Base-by-base conservation (phyloP, 345 rosid genomes). In the Eucalyptus sp. region DNA sequence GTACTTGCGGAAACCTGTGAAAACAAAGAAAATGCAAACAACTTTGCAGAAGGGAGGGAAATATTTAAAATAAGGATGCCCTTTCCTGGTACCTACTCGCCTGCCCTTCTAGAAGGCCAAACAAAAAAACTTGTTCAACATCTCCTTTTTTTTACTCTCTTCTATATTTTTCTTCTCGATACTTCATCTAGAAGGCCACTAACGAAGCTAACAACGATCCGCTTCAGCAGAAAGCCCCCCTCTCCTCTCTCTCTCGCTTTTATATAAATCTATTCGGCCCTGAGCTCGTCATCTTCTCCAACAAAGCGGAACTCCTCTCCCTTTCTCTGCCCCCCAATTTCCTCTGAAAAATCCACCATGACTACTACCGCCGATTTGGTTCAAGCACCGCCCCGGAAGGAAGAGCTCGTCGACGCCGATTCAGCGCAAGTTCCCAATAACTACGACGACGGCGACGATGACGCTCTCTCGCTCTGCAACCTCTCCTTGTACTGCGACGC, bases 381-480 rank as follows among this genome's bases (percentile, higher is more conserved):
- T 6, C 83, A 22, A 10, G 48, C 83, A 37, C 83, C 83, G 7
- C 83, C 83, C 11, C 62, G 29, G 14, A 18, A 6, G 83, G 48
- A 76, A 76, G 83, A 41, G 83, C 29, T 41, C 15, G 8, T 76
- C 27, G 15, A 5, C 46, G 4, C 14, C 46, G 83, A 71, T 20
- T 10, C 83, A 11, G 46, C 7, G 15, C 83, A 16, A 37, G 46
- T 37, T 71, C 46, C 83, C 13, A 22, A 18, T 37, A 37, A 20
- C 83, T 41, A 41, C 7, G 89, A 68, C 24, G 68, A 76, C 5
- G 27, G 24, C 24, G 46, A 50, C 10, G 86, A 62, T 6, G 91
- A 90, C 29, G 56, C 89, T 7, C 89, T 90, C 56, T 90, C 89
- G 37, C 88, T 90, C 12, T 90, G 91, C n/a, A 86, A 90, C 81